Conservation (phyloP, 1,284 basidiomycete species). For the Lignosus rhinocerotis region DNA sequence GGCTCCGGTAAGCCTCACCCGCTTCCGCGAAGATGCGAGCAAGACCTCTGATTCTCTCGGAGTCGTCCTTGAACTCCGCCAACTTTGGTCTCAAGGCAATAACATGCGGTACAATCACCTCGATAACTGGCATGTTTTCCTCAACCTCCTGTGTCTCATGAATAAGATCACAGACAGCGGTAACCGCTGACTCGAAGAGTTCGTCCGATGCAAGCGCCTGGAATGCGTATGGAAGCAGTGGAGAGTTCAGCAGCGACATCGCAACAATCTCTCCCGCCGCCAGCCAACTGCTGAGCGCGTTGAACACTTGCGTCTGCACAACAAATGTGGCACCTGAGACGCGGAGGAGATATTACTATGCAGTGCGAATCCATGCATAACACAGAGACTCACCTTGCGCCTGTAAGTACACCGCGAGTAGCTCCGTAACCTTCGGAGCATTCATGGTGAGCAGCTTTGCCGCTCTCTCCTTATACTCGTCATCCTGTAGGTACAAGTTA, state of each 20-base stretch:
- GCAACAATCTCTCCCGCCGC: slow-evolving; percentile 83
- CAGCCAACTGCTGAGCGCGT: slow-evolving; percentile 88
- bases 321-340: slow-evolving; percentile 76
- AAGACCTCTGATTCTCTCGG: slow-evolving; percentile 88
- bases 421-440: slow-evolving; percentile 71
- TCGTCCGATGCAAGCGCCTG: slow-evolving; percentile 82
- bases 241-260: slow-evolving; percentile 68
- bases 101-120: slow-evolving; percentile 83
- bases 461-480: slow-evolving; percentile 75
- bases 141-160: slow-evolving; percentile 98
- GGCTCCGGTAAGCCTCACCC: slow-evolving; percentile 90
- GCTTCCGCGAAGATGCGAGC: slow-evolving; percentile 94
- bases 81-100: slow-evolving; percentile 73
- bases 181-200: slow-evolving; percentile 91
- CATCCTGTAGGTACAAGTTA: slow-evolving; percentile 50
- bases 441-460: slow-evolving; percentile 72
- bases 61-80: slow-evolving; percentile 65
- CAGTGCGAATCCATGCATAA: background rate
- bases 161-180: slow-evolving; percentile 92
- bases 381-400: slow-evolving; percentile 69
- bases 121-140: slow-evolving; percentile 89
- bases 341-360: background rate
- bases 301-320: slow-evolving; percentile 88
- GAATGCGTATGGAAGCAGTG: slow-evolving; percentile 85
- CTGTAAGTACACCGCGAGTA: slow-evolving; percentile 89